These are phyloP conservation scores for Cladosporium cucumerinum DNA, from an alignment of 2,329 filamentous ascomycete species.

Conservation along the genomic window DNA sequence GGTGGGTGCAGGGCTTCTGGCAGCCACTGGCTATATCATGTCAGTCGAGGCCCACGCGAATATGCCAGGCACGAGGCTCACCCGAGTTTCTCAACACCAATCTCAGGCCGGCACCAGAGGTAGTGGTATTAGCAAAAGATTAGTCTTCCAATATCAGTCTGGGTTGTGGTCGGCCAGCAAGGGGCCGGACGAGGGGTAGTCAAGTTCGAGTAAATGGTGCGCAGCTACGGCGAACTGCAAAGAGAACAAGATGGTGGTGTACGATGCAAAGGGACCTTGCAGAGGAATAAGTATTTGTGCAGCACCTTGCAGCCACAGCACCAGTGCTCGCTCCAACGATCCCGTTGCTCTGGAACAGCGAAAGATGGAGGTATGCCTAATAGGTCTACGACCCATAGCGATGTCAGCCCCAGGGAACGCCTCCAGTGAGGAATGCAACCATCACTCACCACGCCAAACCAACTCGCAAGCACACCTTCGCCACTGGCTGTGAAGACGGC, in stretches of 20 bases:
- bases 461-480: constrained; percentile 13
- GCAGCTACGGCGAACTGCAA: constrained; percentile 16
- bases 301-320: constrained; percentile 24
- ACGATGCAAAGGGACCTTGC: constrained; percentile 19
- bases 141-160: constrained; percentile 26
- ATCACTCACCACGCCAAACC: constrained; percentile 12
- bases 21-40: constrained; percentile 27
- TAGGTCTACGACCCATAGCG: constrained; percentile 9
- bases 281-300: constrained; percentile 31
- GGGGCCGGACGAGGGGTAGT: constrained; percentile 20
- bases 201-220: neutral
- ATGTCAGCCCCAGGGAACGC: constrained; percentile 25
- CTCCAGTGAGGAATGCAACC: constrained; percentile 32
- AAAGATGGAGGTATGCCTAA: constrained; percentile 21
- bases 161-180: constrained; percentile 32
- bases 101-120: constrained; percentile 18
- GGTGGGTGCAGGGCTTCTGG: constrained; percentile 26
- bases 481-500: neutral
- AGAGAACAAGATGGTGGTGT: constrained; percentile 26
- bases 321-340: constrained; percentile 16
- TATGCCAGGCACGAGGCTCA: constrained; percentile 32
- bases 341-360: constrained; percentile 24
- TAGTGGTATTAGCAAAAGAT: constrained; percentile 17
- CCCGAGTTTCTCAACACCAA: constrained; percentile 22
- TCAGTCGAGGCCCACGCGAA: constrained; percentile 23